phyloP scores from a whole-genome alignment of 257 asterid species.

The Ballota nigra region DNA sequence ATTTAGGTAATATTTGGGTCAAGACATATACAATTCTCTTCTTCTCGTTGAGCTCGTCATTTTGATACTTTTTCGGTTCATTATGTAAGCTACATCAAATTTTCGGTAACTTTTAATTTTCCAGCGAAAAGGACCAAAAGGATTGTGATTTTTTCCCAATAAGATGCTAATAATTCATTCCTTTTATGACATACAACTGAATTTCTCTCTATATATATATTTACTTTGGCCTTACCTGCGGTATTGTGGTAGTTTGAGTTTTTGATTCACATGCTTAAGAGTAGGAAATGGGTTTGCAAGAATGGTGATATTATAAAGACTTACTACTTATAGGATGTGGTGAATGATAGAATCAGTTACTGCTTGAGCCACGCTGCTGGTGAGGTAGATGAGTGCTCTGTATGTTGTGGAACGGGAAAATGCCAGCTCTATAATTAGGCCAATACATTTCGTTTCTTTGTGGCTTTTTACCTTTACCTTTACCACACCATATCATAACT shows the following conservation, averaged over 20 bases:
- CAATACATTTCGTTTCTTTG: neutral
- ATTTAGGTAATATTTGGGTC: too few relatives aligned
- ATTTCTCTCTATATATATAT: neutral
- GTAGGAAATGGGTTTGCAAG: neutral
- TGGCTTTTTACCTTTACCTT: constrained; percentile 11
- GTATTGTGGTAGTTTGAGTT: neutral
- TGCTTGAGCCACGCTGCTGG: constrained; percentile 91
- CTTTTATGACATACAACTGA: neutral
- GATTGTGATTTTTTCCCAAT: too few relatives aligned
- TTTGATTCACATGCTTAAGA: neutral
- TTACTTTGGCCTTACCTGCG: neutral
- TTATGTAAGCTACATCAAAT: too few relatives aligned
- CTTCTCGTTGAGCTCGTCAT: too few relatives aligned
- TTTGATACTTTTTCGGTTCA: too few relatives aligned
- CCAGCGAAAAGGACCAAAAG: too few relatives aligned
- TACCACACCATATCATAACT: neutral
- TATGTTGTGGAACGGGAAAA: constrained; percentile 90
- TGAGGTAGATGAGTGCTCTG: constrained; percentile 78
- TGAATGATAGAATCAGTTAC: constrained; percentile 76
- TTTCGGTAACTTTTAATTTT: too few relatives aligned
- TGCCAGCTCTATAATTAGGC: constrained; percentile 51
- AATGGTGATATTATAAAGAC: constrained; percentile 1
- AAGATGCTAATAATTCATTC: neutral
- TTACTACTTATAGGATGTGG: constrained; percentile 62
- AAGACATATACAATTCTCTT: too few relatives aligned